Percentiles rank a stretch among this genome's conserved stretches.
Evolutionary conservation across 345 rosid species (phyloP).

Genomic region (Excoecaria agallocha): DNA sequence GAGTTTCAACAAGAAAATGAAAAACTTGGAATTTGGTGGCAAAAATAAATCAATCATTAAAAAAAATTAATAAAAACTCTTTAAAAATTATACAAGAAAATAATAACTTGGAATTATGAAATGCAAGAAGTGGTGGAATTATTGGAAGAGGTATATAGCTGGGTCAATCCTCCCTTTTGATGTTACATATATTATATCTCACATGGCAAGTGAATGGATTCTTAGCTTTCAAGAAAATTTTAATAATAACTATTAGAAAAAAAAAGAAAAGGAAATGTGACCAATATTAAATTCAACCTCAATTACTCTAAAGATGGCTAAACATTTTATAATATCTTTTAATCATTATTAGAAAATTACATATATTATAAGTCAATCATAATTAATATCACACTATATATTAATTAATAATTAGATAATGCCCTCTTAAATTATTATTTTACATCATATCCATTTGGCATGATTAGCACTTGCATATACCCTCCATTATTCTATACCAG

Average conservation of each 20-base stretch:
- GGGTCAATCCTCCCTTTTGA: constrained; percentile 5
- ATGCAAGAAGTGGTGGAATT: not conserved
- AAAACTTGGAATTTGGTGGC: not conserved
- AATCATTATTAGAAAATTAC: not conserved
- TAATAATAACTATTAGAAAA: constrained; percentile 10
- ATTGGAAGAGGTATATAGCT: not conserved
- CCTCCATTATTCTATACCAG: not conserved
- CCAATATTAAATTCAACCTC: not conserved
- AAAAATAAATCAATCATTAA: not conserved
- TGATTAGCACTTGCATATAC: not conserved
- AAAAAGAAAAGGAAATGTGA: not conserved
- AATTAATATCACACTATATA: not conserved
- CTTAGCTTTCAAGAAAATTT: constrained; percentile 37
- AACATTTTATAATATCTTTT: not conserved
- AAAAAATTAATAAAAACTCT: not conserved
- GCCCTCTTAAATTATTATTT: not conserved
- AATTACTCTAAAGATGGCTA: not conserved
- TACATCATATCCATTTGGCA: not conserved
- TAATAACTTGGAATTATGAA: not conserved
- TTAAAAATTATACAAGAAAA: not conserved
- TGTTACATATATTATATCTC: constrained; percentile 13
- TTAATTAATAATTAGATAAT: not conserved
- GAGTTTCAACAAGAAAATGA: not conserved
- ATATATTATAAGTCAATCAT: not conserved
- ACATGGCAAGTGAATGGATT: constrained; percentile 32